phyloP scores from a whole-genome alignment of 2,329 filamentous ascomycete genomes.

The Cadophora gregata region DNA sequence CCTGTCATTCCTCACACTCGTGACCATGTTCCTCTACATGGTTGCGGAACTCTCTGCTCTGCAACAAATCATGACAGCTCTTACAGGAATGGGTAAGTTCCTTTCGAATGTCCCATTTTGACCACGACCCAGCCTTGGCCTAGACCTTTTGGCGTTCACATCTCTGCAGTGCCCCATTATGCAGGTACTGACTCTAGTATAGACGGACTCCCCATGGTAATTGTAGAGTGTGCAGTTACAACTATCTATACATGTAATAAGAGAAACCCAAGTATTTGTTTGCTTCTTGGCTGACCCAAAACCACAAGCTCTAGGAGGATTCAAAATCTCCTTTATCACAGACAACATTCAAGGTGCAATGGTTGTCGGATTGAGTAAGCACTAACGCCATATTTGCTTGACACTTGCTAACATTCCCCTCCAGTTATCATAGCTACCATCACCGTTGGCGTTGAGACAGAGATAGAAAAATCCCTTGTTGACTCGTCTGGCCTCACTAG shows the following conservation, averaged over 20 bases:
- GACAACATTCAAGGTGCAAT: constrained; percentile 82
- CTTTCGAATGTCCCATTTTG: background rate
- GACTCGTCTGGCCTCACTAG: constrained; percentile 72
- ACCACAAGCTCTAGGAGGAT: constrained; percentile 72
- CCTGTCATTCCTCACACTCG: constrained; percentile 77
- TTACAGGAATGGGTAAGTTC: constrained; percentile 66
- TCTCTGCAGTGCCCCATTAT: background rate
- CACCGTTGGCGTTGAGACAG: constrained; percentile 75
- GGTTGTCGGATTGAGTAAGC: constrained; percentile 68
- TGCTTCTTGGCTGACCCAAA: background rate
- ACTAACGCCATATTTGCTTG: background rate
- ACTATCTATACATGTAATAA: constrained; percentile 82
- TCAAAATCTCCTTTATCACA: constrained; percentile 83
- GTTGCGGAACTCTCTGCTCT: constrained; percentile 82
- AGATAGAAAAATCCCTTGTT: constrained; percentile 73
- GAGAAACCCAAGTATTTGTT: constrained; percentile 28
- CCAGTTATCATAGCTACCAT: constrained; percentile 74
- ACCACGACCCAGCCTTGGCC: background rate
- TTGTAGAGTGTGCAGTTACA: constrained; percentile 78
- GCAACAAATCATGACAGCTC: constrained; percentile 75
- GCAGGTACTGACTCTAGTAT: background rate
- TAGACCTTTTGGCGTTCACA: background rate
- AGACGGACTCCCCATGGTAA: constrained; percentile 74
- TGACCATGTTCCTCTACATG: constrained; percentile 88
- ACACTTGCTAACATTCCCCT: constrained; percentile 6